These are phyloP conservation scores for Aureobasidium sp. DNA, from an alignment of 2,329 filamentous ascomycete genomes.

Conservation along the genomic window DNA sequence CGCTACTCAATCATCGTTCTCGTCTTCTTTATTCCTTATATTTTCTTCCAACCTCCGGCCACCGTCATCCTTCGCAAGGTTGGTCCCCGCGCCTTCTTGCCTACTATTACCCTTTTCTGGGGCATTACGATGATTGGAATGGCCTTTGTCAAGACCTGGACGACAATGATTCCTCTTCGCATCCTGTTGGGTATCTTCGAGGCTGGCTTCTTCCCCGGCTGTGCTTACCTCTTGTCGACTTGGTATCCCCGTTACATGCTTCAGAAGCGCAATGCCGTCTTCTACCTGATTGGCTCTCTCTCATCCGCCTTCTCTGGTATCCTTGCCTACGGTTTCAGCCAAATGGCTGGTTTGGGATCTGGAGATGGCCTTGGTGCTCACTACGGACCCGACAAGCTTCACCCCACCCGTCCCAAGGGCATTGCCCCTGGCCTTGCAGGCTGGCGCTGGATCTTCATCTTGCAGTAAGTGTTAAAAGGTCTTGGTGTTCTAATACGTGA, in stretches of 20 bases:
- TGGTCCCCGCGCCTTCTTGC: conserved; percentile 37
- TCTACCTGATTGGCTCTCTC: conserved; percentile 43
- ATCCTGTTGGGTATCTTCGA: conserved; percentile 57
- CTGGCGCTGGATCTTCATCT: conserved; percentile 38
- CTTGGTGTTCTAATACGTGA: background rate
- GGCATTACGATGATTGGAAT: conserved; percentile 53
- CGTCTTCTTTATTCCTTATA: conserved; percentile 67
- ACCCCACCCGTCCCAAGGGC: conserved; percentile 20
- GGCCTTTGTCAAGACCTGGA: conserved; percentile 51
- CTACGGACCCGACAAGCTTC: conserved; percentile 24
- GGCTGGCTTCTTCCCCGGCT: conserved; percentile 55
- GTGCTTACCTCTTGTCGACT: conserved; percentile 49
- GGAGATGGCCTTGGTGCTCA: conserved; percentile 26
- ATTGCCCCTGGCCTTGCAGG: conserved; percentile 32
- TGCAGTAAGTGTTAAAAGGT: conserved; percentile 22
- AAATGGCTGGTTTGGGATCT: conserved; percentile 40
- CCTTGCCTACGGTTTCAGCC: conserved; percentile 27
- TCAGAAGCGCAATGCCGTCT: conserved; percentile 35
- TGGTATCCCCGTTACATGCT: conserved; percentile 29
- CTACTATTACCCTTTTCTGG: conserved; percentile 45
- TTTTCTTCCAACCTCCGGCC: conserved; percentile 62
- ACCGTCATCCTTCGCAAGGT: conserved; percentile 60
- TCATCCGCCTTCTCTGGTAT: conserved; percentile 42
- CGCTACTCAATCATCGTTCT: conserved; percentile 46
- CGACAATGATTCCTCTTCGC: conserved; percentile 46